These are phyloP conservation scores for Cytospora paraplurivora DNA, from an alignment of 2,329 filamentous ascomycete species.

Conservation along the genomic window DNA sequence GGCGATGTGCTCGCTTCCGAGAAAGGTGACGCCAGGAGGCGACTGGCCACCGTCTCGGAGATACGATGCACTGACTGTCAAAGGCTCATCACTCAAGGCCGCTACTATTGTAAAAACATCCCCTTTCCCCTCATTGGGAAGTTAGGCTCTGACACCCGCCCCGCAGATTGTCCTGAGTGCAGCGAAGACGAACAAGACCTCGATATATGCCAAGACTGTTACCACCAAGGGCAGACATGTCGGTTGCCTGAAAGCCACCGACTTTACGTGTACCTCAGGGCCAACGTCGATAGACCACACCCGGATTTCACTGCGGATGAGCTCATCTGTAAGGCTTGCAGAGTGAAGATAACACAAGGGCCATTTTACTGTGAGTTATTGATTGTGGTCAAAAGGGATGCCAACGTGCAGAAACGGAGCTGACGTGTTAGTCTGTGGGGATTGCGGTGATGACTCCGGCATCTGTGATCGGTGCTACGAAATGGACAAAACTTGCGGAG, in stretches of 20 bases:
- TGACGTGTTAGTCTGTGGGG: slow-evolving; percentile 21
- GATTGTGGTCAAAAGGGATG: no score
- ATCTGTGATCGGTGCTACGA: slow-evolving; percentile 27
- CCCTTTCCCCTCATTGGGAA: rapidly evolving
- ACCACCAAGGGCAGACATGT: slow-evolving; percentile 24
- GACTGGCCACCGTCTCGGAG: slow-evolving; percentile 21
- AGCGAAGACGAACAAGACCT: slow-evolving; percentile 5
- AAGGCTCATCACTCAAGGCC: slow-evolving; percentile 19
- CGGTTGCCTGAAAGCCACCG: slow-evolving; percentile 12
- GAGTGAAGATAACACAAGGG: slow-evolving; percentile 19
- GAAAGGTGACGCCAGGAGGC: slow-evolving; percentile 23
- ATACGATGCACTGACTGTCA: slow-evolving; percentile 22
- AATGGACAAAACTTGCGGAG: slow-evolving; percentile 19
- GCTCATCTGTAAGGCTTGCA: slow-evolving; percentile 16
- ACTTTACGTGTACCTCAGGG: slow-evolving; percentile 24
- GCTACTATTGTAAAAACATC: slow-evolving; percentile 26
- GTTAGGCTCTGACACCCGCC: neutral
- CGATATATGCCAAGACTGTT: slow-evolving; percentile 27
- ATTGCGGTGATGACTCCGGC: slow-evolving; percentile 17
- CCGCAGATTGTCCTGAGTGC: slow-evolving; percentile 26
- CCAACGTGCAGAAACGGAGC: neutral
- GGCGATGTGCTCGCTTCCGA: slow-evolving; percentile 23
- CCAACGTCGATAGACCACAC: slow-evolving; percentile 20
- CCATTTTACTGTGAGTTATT: slow-evolving; percentile 21
- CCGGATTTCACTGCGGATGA: slow-evolving; percentile 20